phyloP scores from a whole-genome alignment of 2,329 filamentous ascomycete genomes.

The Ophiostoma quercus region DNA sequence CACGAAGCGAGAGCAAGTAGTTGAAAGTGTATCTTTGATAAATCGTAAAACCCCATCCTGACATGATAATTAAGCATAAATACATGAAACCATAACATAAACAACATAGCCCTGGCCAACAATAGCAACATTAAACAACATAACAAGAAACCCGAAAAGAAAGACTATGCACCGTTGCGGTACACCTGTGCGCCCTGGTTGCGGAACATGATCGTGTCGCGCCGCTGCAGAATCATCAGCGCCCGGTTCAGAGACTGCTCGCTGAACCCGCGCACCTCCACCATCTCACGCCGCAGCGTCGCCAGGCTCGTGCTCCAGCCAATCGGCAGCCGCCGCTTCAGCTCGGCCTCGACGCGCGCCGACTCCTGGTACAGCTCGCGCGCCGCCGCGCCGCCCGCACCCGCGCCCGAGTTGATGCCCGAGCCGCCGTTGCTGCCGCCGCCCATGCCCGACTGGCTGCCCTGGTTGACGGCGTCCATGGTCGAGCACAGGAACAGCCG shows the following conservation, averaged over 20 bases:
- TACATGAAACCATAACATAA: neutral
- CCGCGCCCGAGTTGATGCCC: slow-evolving; percentile 44
- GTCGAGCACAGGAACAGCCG: slow-evolving; percentile 92
- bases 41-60: neutral
- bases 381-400: slow-evolving; percentile 58
- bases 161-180: slow-evolving; percentile 57
- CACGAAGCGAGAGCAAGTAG: neutral
- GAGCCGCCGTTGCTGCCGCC: slow-evolving; percentile 18
- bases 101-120: neutral
- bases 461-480: slow-evolving; percentile 95
- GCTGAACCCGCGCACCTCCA: slow-evolving; percentile 82
- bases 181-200: slow-evolving; percentile 72
- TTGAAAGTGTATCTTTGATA: slow-evolving; percentile 4
- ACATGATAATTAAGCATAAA: neutral
- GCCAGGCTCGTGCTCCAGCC: slow-evolving; percentile 92
- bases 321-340: slow-evolving; percentile 81
- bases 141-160: neutral
- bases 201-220: slow-evolving; percentile 79
- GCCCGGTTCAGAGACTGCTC: slow-evolving; percentile 82
- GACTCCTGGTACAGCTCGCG: slow-evolving; percentile 90
- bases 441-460: slow-evolving; percentile 43
- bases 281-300: slow-evolving; percentile 82
- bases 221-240: slow-evolving; percentile 75
- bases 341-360: slow-evolving; percentile 77
- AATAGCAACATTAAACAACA: slow-evolving; percentile 4